phyloP scores from a whole-genome alignment of 2,329 filamentous ascomycete genomes.

The Hymenoscyphus salicellus region DNA sequence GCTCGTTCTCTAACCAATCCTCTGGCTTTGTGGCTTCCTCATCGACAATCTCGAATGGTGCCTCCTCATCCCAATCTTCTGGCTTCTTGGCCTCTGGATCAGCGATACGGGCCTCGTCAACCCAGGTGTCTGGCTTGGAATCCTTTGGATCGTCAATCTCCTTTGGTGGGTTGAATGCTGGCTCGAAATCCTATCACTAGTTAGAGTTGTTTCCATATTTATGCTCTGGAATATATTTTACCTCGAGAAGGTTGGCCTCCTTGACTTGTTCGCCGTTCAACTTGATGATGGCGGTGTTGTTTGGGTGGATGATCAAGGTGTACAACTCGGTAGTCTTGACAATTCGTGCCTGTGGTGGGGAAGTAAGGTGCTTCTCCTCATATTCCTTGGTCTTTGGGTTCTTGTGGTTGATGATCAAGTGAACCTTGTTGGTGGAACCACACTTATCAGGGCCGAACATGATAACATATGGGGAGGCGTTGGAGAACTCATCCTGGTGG shows the following conservation, averaged over 20 bases:
- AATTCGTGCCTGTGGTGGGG: conserved; percentile 80
- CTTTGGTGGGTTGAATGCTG: conserved; percentile 86
- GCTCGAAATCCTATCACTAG: conserved; percentile 66
- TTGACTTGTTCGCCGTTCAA: conserved; percentile 87
- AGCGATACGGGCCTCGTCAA: conserved; percentile 85
- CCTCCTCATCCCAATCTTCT: conserved; percentile 92
- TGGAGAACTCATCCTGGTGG: conserved; percentile 96
- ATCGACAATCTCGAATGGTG: conserved; percentile 92
- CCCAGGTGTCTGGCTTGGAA: conserved; percentile 92
- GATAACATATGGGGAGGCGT: conserved; percentile 95
- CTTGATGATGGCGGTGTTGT: conserved; percentile 92
- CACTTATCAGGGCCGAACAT: conserved; percentile 99
- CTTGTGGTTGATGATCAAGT: conserved; percentile 99
- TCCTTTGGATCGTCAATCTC: conserved; percentile 96
- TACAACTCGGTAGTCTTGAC: conserved; percentile 92
- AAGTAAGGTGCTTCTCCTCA: conserved; percentile 96
- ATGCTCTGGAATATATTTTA: neutral
- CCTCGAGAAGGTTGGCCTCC: conserved; percentile 82
- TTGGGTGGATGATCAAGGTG: conserved; percentile 92
- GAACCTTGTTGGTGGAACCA: conserved; percentile 96
- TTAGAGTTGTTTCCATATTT: neutral
- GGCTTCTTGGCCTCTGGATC: conserved; percentile 95
- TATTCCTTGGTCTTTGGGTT: conserved; percentile 99
- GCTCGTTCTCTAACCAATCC: conserved; percentile 93
- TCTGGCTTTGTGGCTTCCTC: conserved; percentile 87